Conservation (phyloP, 306 rosid species). For the Purshia tridentata region DNA sequence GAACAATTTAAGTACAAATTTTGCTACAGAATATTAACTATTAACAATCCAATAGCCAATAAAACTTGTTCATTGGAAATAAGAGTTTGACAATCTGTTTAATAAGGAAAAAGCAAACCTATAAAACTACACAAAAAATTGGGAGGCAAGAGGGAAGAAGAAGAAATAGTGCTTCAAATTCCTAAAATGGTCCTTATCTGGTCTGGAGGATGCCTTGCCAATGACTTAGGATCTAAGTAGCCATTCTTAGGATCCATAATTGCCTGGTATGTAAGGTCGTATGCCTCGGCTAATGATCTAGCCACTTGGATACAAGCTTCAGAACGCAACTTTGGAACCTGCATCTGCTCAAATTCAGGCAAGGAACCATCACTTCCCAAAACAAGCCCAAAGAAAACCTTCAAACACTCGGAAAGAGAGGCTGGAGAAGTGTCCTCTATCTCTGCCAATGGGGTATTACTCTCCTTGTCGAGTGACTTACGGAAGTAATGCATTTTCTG, state of each 20-base stretch:
- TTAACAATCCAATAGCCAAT: background rate
- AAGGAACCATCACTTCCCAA: constrained; percentile 87
- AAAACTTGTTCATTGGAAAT: background rate
- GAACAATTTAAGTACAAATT: too few relatives aligned
- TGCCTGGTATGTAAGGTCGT: constrained; percentile 71
- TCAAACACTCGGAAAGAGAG: constrained; percentile 68
- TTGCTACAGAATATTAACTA: background rate
- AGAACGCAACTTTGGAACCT: constrained; percentile 85
- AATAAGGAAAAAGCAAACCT: background rate
- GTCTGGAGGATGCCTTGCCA: constrained; percentile 98
- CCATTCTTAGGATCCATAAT: constrained; percentile 88
- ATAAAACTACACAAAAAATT: background rate
- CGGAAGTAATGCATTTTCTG: constrained; percentile 66
- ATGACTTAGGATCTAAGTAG: constrained; percentile 77
- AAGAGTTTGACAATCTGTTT: background rate
- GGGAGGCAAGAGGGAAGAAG: constrained; percentile 12
- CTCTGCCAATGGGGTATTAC: constrained; percentile 67
- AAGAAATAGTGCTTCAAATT: constrained; percentile 42
- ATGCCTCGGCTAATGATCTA: constrained; percentile 69
- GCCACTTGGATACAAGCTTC: constrained; percentile 86
- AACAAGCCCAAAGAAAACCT: constrained; percentile 75
- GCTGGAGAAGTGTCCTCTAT: constrained; percentile 64
- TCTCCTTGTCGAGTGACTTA: constrained; percentile 38
- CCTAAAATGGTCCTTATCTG: constrained; percentile 98
- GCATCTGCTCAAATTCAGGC: constrained; percentile 94